phyloP scores from a whole-genome alignment of 1,139 yeast genomes.

The Diutina neorugosa region DNA sequence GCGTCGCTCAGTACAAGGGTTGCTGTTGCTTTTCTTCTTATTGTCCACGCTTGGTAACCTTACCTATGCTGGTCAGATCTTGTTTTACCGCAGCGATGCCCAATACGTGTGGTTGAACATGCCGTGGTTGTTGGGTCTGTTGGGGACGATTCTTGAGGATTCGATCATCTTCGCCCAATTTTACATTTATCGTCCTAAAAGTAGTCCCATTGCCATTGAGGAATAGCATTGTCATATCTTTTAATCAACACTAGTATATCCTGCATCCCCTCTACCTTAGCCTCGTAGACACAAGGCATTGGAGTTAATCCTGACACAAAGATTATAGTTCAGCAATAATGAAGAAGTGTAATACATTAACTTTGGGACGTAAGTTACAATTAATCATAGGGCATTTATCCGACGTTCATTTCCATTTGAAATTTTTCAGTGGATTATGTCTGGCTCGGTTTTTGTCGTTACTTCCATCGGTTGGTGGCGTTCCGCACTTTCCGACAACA shows the following conservation, averaged over 20 bases:
- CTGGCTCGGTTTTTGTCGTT: no score
- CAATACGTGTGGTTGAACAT: constrained; percentile 50
- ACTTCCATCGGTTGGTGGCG: background rate
- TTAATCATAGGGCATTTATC: no score
- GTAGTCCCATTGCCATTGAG: background rate
- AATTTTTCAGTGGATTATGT: no score
- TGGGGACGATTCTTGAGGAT: constrained; percentile 67
- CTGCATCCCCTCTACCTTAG: no score
- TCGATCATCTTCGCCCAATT: constrained; percentile 52
- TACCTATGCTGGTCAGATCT: constrained; percentile 66
- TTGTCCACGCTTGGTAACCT: constrained; percentile 67
- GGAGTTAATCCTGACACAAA: no score
- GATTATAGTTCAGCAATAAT: no score
- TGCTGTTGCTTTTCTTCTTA: constrained; percentile 61
- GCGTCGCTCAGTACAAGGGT: constrained; percentile 62
- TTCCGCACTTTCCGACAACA: background rate
- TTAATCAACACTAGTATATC: no score
- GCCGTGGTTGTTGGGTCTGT: constrained; percentile 65
- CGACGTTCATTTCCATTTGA: no score
- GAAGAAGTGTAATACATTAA: no score
- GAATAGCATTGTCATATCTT: background rate
- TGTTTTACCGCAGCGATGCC: constrained; percentile 50
- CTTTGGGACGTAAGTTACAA: no score
- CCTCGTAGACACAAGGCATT: no score
- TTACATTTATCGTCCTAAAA: constrained; percentile 29